Conservation (phyloP, 305 asterid genomes). For the Fraxinus latifolia region DNA sequence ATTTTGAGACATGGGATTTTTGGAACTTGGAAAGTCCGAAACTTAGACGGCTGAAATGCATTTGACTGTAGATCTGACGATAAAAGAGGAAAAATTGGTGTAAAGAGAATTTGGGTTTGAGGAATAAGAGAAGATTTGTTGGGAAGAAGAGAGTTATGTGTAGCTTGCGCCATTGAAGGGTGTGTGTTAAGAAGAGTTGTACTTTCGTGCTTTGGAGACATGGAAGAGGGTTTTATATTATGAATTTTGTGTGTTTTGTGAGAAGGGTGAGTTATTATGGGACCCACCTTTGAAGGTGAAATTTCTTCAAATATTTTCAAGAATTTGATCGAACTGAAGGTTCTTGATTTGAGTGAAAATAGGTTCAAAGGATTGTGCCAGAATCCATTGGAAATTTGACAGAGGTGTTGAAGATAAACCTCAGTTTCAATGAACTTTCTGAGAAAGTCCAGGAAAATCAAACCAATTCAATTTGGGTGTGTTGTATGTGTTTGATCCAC, state of each 20-base stretch:
- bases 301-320: too few relatives aligned
- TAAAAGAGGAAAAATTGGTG: conserved; percentile 20
- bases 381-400: background rate
- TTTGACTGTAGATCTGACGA: conserved; percentile 38
- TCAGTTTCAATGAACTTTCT: too few relatives aligned
- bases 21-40: conserved; percentile 43
- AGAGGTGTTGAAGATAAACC: background rate
- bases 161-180: conserved; percentile 46
- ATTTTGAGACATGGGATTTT: conserved; percentile 36
- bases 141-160: conserved; percentile 46
- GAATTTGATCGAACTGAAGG: too few relatives aligned
- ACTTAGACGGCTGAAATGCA: conserved; percentile 59
- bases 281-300: background rate
- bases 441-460: too few relatives aligned
- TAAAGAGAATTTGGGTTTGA: conserved; percentile 25
- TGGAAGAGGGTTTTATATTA: conserved; percentile 32
- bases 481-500: too few relatives aligned
- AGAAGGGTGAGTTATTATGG: background rate
- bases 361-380: background rate
- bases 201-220: background rate
- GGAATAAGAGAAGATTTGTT: conserved; percentile 28
- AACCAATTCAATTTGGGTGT: too few relatives aligned
- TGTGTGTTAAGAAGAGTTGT: background rate
- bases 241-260: conserved; percentile 25
- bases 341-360: too few relatives aligned